Evolutionary conservation across 306 rosid genomes (phyloP), one percentile per base, ranked within the genome.

Genomic region (Vigna trinervia): DNA sequence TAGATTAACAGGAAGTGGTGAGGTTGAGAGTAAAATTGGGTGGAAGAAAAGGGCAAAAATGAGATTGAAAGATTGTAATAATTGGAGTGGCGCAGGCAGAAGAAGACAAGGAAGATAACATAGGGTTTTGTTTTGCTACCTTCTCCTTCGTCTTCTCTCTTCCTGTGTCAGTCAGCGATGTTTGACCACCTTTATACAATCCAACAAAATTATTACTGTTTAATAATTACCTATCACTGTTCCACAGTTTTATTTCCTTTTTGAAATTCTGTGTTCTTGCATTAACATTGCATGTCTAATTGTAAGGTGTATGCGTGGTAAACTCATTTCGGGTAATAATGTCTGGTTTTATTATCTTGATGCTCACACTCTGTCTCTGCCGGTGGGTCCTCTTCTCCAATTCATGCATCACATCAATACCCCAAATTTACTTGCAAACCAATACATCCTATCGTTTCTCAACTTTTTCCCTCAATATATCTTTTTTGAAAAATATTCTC

Each of bases 151-250:
- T 11, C 85, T 78, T 50, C 84, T 78, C 80, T 67, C 87, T 77
- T 79, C 26, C 52, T 74, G 57, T 82, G 83, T 84, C 94, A 83
- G 94, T 90, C 92, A 84, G 70, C 84, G 3, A 62, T n/a, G 71
- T 78, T 89, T 90, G 92, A 88, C 94, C 60, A 59, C 39, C 86
- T 86, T 86, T 86, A 74, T 86, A 85, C 61, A 46, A 30, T 17
- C 86, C 81, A 84, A 74, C 90, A 78, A 67, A 71, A 90, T 88
- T 88, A 90, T 90, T 76, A 76, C 90, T 69, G 56, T 57, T 83
- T 74, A 57, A 90, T 86, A 75, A 86, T 88, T 76, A 83, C 83
- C 13, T 15, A 67, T 45, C n/a, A 82, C 80, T 74, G 22, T 78
- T 45, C 9, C 3, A 41, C 46, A 5, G 5, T 56, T 70, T 10